Base-by-base conservation (phyloP, 129 eudicot genomes). In the Centaurea solstitialis region DNA sequence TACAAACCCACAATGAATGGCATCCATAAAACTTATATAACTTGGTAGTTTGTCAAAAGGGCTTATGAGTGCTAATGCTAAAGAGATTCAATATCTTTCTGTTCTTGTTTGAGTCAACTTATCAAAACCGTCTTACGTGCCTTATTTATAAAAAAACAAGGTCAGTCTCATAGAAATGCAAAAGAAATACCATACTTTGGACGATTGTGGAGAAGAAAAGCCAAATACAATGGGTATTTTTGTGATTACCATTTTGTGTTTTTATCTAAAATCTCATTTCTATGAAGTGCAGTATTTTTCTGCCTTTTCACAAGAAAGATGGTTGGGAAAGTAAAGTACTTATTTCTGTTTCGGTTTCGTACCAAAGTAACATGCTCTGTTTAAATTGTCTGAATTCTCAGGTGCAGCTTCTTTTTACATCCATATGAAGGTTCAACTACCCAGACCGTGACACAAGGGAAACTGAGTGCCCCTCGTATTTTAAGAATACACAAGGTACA, bases 391-490 rank as follows among this genome's bases (percentile, higher is more conserved):
- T 12, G 47, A 43, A 50, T 67, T 65, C 82, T 45, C 87, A 96
- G 99, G 91, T 96, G 99, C 87, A 93, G 99, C 87, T 96, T 96
- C 81, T 93, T 81, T 83, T 80, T 96, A 83, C 97, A 93, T 50
- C 95, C 99, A 82, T 89, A 83, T 74, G 99, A 96, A 88, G 98
- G 99, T 80, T 89, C 99, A 65, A 76, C 97, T 18, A 79, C 92
- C 47, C 99, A 96, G 80, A 93, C 93, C 65, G 90, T 85, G 72
- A 96, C 98, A 17, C 99, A 93, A 87, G 98, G 98, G 74, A 96
- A 96, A 79, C 85, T 96, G 76, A 96, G 98, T 81, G 99, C 99
- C 20, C 99, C 99, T 40, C 99, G 99, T 45, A 93, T 96, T 77
- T 80, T 96, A 84, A 91, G 99, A 89, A 87, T 96, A 88, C 97